Conservation (phyloP, 441 rosid species). For the Aleurites moluccanus region DNA sequence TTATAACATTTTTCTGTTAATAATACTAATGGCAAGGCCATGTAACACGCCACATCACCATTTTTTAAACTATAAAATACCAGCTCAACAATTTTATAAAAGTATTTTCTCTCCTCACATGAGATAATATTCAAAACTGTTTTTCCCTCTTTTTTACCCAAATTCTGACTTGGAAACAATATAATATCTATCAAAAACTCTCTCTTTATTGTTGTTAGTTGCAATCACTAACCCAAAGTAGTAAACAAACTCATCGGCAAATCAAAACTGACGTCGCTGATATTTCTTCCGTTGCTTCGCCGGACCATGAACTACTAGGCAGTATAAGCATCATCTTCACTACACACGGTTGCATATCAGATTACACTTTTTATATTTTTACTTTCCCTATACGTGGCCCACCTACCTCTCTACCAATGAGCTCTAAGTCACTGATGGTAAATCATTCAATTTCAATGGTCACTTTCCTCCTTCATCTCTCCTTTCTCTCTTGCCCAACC, state of each 20-base stretch:
- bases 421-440: constrained; percentile 63
- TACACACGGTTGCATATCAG: constrained; percentile 59
- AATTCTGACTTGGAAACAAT: too few relatives aligned
- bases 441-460: constrained; percentile 75
- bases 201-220: not conserved
- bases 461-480: constrained; percentile 33
- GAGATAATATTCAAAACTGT: too few relatives aligned
- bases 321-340: constrained; percentile 57
- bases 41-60: too few relatives aligned
- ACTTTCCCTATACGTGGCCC: constrained; percentile 43
- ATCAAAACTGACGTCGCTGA: not conserved
- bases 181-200: too few relatives aligned
- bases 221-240: not conserved
- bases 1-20: too few relatives aligned
- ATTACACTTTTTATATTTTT: constrained; percentile 70
- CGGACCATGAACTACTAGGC: constrained; percentile 16
- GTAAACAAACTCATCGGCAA: not conserved
- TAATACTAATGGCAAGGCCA: too few relatives aligned
- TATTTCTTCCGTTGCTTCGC: constrained; percentile 14
- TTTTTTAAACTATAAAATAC: too few relatives aligned
- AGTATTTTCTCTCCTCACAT: too few relatives aligned
- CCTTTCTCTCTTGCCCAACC: constrained; percentile 39
- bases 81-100: too few relatives aligned
- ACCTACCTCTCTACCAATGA: constrained; percentile 41
- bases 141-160: too few relatives aligned